Base-by-base conservation (phyloP, 805 yeast genomes). In the Brettanomyces naardenensis region DNA sequence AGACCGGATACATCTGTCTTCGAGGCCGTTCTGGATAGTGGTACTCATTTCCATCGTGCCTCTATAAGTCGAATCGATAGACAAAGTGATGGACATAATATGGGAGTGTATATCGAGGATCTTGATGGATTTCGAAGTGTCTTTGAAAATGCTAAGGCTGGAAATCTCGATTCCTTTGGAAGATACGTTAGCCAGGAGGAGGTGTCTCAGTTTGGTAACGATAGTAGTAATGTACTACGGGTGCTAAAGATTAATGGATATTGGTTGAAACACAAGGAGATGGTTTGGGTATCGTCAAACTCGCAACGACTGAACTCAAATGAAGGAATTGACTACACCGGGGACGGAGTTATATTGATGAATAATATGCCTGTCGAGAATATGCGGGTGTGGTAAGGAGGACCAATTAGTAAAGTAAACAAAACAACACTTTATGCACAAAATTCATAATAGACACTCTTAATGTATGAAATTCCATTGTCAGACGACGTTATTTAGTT, bases 91-190 rank as follows among this genome's bases (percentile, higher is more conserved):
- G 47, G 55, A 35, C 68, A 67, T 50, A 33, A 11, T 7, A n/a
- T 17, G 13, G 37, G 37, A 11, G 39, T 64, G 25, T 69, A 66
- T 63, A 44, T 72, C 27, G 65, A 65, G 1, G 50, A 54, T 11
- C 44, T 75, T 3, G 52, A 56, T 7, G 68, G 78, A 3, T 44
- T 71, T 4, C 57, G 77, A 31, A 29, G 76, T 13, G 51, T 55
- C 4, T 39, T 78, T 26, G 87, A 80, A 52, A 56, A 59, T 18
- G 42, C 77, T 17, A 41, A 39, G 6, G 48, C 58, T 1, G 71
- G 70, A 0, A 39, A 51, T 1, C 42, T 73, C 13, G 80, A 77
- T 44, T 35, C 56, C 1, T 41, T 41, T 18, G 73, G 73, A 33
- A 42, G 47, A 1, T 34, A 46, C 6, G 53, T 71, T 6, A 54